Percentiles rank a stretch among this genome's conserved stretches.
These are phyloP conservation scores for Chrysanthemum makinoi DNA, from an alignment of 129 eudicot genomes.

Conservation along the genomic window DNA sequence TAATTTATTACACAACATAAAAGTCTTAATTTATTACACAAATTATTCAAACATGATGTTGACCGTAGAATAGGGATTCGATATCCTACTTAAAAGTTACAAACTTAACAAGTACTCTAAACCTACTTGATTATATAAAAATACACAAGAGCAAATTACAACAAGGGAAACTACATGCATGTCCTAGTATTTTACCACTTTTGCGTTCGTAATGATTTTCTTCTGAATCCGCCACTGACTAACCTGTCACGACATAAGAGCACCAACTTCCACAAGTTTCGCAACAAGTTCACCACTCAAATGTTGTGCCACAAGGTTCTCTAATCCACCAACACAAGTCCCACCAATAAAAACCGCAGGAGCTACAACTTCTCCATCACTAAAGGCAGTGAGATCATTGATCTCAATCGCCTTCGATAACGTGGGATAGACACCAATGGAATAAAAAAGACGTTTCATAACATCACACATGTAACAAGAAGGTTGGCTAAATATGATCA, in stretches of 20 bases:
- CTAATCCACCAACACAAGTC: conserved; percentile 61
- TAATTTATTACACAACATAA: not conserved
- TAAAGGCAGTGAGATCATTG: conserved; percentile 36
- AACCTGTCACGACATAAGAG: conserved; percentile 3
- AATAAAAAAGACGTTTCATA: conserved; percentile 58
- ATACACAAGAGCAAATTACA: not conserved
- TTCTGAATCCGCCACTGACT: not conserved
- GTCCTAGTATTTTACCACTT: too few relatives aligned
- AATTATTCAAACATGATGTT: not conserved
- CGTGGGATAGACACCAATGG: conserved; percentile 80
- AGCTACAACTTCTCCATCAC: conserved; percentile 14
- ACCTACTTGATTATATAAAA: too few relatives aligned
- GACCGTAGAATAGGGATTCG: conserved; percentile 20
- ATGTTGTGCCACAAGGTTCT: conserved; percentile 72
- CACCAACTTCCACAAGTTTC: conserved; percentile 65
- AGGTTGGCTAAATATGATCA: conserved; percentile 62
- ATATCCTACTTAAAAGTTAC: conserved; percentile 5
- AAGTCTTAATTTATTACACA: not conserved
- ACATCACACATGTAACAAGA: conserved; percentile 86
- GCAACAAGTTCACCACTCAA: conserved; percentile 59
- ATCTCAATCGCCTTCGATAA: conserved; percentile 70
- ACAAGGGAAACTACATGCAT: not conserved
- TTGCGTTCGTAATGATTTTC: too few relatives aligned
- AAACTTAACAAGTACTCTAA: not conserved
- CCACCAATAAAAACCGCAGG: conserved; percentile 59